Conservation (phyloP, 768 basidiomycete species). For the Mycena rebaudengoi region DNA sequence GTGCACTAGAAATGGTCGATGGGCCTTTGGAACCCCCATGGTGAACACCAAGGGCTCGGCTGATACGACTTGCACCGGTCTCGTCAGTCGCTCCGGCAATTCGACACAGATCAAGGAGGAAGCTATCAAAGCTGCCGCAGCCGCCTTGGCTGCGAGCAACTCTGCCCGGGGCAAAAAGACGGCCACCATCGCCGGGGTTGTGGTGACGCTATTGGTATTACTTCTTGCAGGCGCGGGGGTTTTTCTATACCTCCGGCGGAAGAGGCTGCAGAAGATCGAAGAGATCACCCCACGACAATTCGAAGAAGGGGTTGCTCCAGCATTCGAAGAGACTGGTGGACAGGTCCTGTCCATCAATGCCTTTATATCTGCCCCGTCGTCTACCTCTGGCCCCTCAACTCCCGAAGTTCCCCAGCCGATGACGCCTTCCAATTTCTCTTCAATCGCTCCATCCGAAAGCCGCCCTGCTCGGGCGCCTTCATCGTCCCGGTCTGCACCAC, state of each 20-base stretch:
- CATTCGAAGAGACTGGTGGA: slow-evolving; percentile 18
- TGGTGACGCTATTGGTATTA: slow-evolving; percentile 39
- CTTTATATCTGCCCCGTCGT: slow-evolving; percentile 21
- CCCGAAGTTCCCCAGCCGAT: not conserved
- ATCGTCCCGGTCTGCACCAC: not conserved
- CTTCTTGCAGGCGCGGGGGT: slow-evolving; percentile 30
- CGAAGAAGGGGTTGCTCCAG: slow-evolving; percentile 11
- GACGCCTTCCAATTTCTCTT: not conserved
- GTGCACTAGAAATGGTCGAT: slow-evolving; percentile 46
- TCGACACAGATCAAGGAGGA: slow-evolving; percentile 28
- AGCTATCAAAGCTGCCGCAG: too few species aligned
- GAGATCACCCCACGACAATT: slow-evolving; percentile 24
- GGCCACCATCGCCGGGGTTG: slow-evolving; percentile 39
- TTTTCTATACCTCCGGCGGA: slow-evolving; percentile 28
- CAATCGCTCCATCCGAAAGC: not conserved
- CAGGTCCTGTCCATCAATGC: slow-evolving; percentile 32
- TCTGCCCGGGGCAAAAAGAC: slow-evolving; percentile 27
- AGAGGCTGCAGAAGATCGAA: not conserved
- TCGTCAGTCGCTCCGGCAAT: slow-evolving; percentile 39
- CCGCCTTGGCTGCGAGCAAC: slow-evolving; percentile 19
- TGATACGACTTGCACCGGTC: slow-evolving; percentile 42
- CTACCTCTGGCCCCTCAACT: slow-evolving; percentile 5
- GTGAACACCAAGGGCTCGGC: slow-evolving; percentile 38
- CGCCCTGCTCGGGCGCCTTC: not conserved
- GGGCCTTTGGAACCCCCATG: slow-evolving; percentile 42